Percentiles rank a stretch among this genome's conserved stretches.
phyloP scores from a whole-genome alignment of 495 filamentous ascomycete genomes.

The Aspergillus heteromorphus region DNA sequence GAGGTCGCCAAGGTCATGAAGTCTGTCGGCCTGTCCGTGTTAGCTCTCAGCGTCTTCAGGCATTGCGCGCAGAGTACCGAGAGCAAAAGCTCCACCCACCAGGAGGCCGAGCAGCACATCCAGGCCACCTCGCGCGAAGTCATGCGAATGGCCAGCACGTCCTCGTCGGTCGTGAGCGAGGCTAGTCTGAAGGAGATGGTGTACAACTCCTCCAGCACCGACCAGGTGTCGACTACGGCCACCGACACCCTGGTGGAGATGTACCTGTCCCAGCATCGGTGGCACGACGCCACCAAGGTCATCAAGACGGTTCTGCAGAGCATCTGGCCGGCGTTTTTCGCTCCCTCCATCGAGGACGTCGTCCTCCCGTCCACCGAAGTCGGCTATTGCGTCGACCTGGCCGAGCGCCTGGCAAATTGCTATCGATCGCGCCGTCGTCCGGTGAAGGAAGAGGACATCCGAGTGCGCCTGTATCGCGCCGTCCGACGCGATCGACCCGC shows the following conservation, averaged over 20 bases:
- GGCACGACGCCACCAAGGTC: conserved; percentile 32
- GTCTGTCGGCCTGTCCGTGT: conserved; percentile 23
- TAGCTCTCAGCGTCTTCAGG: conserved; percentile 32
- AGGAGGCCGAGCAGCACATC: conserved; percentile 26
- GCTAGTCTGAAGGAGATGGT: conserved; percentile 30
- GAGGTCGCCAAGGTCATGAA: conserved; percentile 34
- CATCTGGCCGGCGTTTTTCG: conserved; percentile 31
- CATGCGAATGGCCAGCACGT: conserved; percentile 13
- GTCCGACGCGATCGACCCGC: conserved; percentile 21
- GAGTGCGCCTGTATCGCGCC: conserved; percentile 31
- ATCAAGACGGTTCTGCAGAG: conserved; percentile 30
- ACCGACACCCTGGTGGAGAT: conserved; percentile 23
- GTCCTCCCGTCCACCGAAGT: conserved; percentile 22
- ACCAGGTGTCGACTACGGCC: conserved; percentile 26
- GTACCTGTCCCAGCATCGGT: conserved; percentile 32
- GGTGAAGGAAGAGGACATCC: conserved; percentile 30
- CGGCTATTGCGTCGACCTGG: conserved; percentile 24
- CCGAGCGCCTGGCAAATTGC: conserved; percentile 27
- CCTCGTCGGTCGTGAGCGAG: conserved; percentile 23
- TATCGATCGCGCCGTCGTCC: conserved; percentile 32
- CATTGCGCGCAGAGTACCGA: conserved; percentile 22
- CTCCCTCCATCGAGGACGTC: conserved; percentile 29
- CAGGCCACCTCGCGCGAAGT: conserved; percentile 19
- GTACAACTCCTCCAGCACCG: conserved; percentile 19
- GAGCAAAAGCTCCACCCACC: conserved; percentile 20